phyloP scores from a whole-genome alignment of 2,329 filamentous ascomycete species.

The Neopestalotiopsis clavispora region DNA sequence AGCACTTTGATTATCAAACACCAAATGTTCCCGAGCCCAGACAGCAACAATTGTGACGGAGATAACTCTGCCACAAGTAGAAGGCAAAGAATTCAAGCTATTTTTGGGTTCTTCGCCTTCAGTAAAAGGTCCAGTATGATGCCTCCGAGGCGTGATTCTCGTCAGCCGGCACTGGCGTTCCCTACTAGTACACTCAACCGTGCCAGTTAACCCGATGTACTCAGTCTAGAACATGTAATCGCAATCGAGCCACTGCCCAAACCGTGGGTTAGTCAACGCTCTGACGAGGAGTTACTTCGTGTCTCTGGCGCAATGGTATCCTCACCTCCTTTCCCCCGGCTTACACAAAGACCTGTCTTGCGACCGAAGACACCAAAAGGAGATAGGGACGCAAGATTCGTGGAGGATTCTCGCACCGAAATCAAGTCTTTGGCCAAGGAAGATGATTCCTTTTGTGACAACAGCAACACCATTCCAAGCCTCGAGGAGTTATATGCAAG shows the following conservation, averaged over 20 bases:
- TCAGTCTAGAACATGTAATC: constrained; percentile 50
- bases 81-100: constrained; percentile 49
- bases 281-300: constrained; percentile 53
- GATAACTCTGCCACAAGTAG: constrained; percentile 54
- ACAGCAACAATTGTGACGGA: constrained; percentile 60
- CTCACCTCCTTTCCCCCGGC: constrained; percentile 33
- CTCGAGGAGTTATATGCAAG: constrained; percentile 37
- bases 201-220: constrained; percentile 49
- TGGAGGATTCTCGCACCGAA: constrained; percentile 57
- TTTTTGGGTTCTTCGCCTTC: constrained; percentile 59
- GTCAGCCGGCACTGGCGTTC: constrained; percentile 38
- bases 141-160: constrained; percentile 48
- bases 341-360: constrained; percentile 26
- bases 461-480: constrained; percentile 43
- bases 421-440: constrained; percentile 48
- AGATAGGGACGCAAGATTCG: constrained; percentile 57
- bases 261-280: constrained; percentile 57
- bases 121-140: constrained; percentile 58
- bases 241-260: constrained; percentile 53
- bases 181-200: constrained; percentile 54
- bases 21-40: constrained; percentile 49
- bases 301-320: constrained; percentile 39
- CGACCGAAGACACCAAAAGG: constrained; percentile 38
- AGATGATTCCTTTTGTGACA: constrained; percentile 33
- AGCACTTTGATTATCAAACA: constrained; percentile 34